These are phyloP conservation scores for Erysimum cheiri DNA, from an alignment of 441 rosid genomes.

Conservation along the genomic window DNA sequence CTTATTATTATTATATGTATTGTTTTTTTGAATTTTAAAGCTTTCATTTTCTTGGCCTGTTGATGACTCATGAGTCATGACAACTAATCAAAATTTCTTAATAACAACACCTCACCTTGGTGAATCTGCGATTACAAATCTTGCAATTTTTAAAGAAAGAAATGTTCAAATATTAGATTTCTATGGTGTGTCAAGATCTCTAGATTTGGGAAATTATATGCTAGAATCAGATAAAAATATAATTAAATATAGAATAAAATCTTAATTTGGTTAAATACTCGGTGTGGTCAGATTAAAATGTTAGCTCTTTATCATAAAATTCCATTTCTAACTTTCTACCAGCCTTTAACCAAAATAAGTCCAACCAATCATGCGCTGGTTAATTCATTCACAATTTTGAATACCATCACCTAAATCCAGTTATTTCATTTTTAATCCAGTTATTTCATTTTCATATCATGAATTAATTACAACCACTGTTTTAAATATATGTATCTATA, in stretches of 20 bases:
- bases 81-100: slow-evolving; percentile 34
- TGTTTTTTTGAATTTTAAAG: neutral
- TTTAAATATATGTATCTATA: neutral
- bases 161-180: neutral
- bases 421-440: slow-evolving; percentile 6
- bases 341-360: neutral
- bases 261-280: neutral
- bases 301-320: neutral
- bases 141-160: neutral
- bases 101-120: neutral
- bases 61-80: slow-evolving; percentile 43
- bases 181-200: neutral
- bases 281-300: neutral
- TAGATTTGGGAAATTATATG: neutral
- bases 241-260: neutral
- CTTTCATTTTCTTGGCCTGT: slow-evolving; percentile 31
- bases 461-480: neutral
- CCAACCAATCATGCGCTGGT: slow-evolving; percentile 11
- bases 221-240: neutral
- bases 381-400: neutral
- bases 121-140: slow-evolving; percentile 31
- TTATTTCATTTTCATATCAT: slow-evolving; percentile 4
- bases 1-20: neutral
- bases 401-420: neutral
- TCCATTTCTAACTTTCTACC: neutral